Evolutionary conservation across 257 asterid species (phyloP).

Genomic region (Asclepias syriaca): DNA sequence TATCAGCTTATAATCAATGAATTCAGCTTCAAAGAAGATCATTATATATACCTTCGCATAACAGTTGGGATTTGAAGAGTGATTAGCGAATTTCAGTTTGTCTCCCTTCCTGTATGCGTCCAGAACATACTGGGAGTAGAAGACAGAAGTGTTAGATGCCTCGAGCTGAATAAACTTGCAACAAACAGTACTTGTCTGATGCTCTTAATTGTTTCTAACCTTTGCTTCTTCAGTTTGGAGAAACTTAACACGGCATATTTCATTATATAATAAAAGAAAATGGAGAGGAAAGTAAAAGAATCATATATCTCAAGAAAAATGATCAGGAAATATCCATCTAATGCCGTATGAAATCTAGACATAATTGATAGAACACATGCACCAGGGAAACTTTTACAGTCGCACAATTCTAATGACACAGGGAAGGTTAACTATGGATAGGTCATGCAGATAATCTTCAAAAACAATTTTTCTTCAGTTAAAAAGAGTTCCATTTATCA

Average conservation of each 20-base stretch:
- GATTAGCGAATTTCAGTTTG: constrained; percentile 95
- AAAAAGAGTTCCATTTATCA: neutral
- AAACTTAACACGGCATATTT: neutral
- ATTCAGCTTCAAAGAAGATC: neutral
- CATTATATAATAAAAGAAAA: neutral
- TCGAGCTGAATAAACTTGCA: neutral
- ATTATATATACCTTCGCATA: constrained; percentile 64
- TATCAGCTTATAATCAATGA: constrained; percentile 9
- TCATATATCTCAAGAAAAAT: neutral
- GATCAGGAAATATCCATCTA: neutral
- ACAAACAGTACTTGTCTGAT: neutral
- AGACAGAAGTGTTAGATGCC: constrained; percentile 13
- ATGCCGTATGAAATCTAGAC: neutral
- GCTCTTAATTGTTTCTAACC: neutral
- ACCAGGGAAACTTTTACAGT: neutral
- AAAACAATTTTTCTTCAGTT: neutral
- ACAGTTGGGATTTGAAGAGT: constrained; percentile 90
- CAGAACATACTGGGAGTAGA: constrained; percentile 66
- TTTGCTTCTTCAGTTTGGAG: neutral
- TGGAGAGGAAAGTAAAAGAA: neutral
- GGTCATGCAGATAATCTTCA: neutral
- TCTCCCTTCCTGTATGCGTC: constrained; percentile 97
- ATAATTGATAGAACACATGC: neutral
- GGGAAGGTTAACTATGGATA: neutral
- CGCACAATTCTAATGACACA: no score